These are phyloP conservation scores for Fraxinus greggii DNA, from an alignment of 305 asterid species.

Conservation along the genomic window DNA sequence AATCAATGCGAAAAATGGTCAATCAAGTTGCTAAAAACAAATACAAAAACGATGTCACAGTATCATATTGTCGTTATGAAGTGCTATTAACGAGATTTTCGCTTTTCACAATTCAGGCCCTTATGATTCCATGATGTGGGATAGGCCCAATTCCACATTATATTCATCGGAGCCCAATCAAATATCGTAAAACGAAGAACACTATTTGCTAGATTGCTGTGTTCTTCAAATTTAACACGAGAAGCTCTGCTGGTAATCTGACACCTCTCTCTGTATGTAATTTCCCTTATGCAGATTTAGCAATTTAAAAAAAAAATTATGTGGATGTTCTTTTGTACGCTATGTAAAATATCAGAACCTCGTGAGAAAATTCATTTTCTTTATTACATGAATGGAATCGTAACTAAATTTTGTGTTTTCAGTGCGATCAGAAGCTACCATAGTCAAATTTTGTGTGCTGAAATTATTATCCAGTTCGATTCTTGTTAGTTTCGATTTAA, in stretches of 20 bases:
- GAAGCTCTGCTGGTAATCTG: constrained; percentile 23
- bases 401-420: constrained; percentile 5
- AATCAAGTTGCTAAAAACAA: not conserved
- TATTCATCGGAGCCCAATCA: not conserved
- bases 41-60: not conserved
- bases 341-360: not conserved
- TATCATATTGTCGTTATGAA: not conserved
- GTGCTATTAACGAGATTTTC: not conserved
- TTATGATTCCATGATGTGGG: not conserved
- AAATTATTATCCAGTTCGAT: not conserved
- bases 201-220: not conserved
- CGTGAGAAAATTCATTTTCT: not conserved
- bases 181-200: not conserved
- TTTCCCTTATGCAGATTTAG: not conserved
- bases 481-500: not conserved
- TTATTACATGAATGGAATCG: not conserved
- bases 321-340: not conserved
- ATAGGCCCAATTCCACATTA: not conserved
- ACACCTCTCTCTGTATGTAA: not conserved
- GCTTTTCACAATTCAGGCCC: not conserved
- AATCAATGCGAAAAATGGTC: not conserved
- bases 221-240: not conserved
- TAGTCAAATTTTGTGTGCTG: not conserved
- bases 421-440: not conserved
- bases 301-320: not conserved